Evolutionary conservation across 148 eudicot species (phyloP), one percentile per base, ranked within the genome.

Genomic region (Nepenthes gracilis): DNA sequence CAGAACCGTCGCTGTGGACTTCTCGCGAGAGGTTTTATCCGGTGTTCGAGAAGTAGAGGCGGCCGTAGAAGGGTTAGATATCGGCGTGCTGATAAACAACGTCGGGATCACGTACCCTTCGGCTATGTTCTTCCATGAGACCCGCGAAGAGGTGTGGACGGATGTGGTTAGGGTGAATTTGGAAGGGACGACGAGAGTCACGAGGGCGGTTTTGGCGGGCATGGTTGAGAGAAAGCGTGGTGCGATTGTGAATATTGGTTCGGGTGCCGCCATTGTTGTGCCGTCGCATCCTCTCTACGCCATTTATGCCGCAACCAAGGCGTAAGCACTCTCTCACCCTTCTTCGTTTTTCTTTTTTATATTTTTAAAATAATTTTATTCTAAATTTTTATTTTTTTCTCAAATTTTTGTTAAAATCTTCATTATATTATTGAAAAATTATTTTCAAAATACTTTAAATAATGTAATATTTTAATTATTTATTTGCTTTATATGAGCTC

Each of bases 201-300:
- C 90, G 23, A 75, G 55, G 55, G 86, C 72, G 7, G 78, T 84
- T 53, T 33, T 86, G 15, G 53, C 53, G n/a, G 85, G 70, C 2
- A 90, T 90, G 97, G 2, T 90, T 0, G 47, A 40, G 52, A 82
- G 84, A 63, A 64, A 59, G 61, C 80, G 62, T 59, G 97, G 97
- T 38, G 86, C 82, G 0, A 80, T 90, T 55, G 77, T 90, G 9
- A 86, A 81, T 68, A 80, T 90, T 64, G 95, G 90, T 1, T 90
- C 95, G 2, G 97, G 88, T 53, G 84, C 95, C 32, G 70, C 83
- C 35, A 64, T 71, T 68, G 86, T 86, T 45, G 75, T 90, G 0
- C 94, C 97, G 64, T 84, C 95, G 72, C 81, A 90, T 68, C 97
- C 97, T 58, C 90, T 86, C 34, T 90, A 73, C 64, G 86, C 97